These are phyloP conservation scores for Cucurbita ficifolia DNA, from an alignment of 306 rosid species.

Conservation along the genomic window DNA sequence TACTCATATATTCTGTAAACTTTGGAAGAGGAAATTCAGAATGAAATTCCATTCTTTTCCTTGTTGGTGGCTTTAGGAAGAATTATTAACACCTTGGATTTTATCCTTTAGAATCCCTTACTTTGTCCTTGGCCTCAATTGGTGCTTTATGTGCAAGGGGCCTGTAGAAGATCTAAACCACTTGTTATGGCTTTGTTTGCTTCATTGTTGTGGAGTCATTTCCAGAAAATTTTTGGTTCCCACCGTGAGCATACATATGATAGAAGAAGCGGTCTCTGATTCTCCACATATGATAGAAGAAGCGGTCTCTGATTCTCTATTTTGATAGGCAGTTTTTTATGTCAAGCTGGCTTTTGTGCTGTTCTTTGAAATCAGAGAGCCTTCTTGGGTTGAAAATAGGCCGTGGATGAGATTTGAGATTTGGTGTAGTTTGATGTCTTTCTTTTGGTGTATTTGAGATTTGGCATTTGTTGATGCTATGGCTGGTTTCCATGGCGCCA, in stretches of 20 bases:
- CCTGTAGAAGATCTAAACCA: no score
- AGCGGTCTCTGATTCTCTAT: neutral
- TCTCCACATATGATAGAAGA: neutral
- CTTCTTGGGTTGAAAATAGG: neutral
- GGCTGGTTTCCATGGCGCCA: no score
- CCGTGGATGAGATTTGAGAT: neutral
- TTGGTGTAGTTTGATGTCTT: neutral
- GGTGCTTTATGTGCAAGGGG: neutral
- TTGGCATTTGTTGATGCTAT: no score
- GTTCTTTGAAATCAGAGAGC: neutral
- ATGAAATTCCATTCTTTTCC: neutral
- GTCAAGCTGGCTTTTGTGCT: neutral
- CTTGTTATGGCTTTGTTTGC: no score
- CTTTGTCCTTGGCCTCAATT: neutral
- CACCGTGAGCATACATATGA: neutral
- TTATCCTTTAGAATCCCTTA: neutral
- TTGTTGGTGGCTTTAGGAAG: neutral
- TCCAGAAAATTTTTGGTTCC: neutral
- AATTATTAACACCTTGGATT: neutral
- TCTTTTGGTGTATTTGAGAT: neutral
- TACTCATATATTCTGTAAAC: neutral
- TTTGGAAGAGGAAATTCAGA: neutral
- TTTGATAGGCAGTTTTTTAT: neutral
- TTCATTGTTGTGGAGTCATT: no score
- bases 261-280: neutral